These are phyloP conservation scores for Pestalotiopsis sp. DNA, from an alignment of 2,329 filamentous ascomycete species.

Conservation along the genomic window DNA sequence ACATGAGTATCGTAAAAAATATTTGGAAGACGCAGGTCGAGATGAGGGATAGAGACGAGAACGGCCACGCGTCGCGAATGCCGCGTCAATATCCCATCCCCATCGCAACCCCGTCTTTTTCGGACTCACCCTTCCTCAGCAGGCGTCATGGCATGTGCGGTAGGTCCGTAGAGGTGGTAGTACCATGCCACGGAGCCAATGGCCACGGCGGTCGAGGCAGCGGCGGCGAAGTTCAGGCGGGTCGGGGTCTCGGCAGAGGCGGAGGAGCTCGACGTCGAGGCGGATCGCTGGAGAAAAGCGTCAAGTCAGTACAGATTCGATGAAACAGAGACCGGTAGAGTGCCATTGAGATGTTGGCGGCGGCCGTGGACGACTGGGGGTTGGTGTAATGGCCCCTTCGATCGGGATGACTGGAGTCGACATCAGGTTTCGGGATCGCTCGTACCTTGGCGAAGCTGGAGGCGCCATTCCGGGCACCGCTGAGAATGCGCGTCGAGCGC, in stretches of 20 bases:
- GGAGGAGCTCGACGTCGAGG: constrained; percentile 70
- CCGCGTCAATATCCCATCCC: background rate
- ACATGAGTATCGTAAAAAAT: background rate
- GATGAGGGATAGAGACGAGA: background rate
- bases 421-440: constrained; percentile 33
- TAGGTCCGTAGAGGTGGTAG: constrained; percentile 91
- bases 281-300: constrained; percentile 53
- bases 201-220: constrained; percentile 83
- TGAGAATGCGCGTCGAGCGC: constrained; percentile 85
- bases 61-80: background rate
- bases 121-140: constrained; percentile 94
- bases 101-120: background rate
- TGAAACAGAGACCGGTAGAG: background rate
- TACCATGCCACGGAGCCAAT: constrained; percentile 94
- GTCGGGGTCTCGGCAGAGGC: constrained; percentile 74
- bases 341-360: constrained; percentile 18
- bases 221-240: constrained; percentile 83
- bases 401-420: background rate
- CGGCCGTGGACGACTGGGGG: background rate
- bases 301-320: constrained; percentile 39
- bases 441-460: constrained; percentile 77
- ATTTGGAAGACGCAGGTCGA: background rate
- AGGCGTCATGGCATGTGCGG: constrained; percentile 85
- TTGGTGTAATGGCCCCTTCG: background rate
- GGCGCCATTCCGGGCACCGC: constrained; percentile 74